These are phyloP conservation scores for Hypoxylon rubiginosum DNA, from an alignment of 2,329 filamentous ascomycete species.

Conservation along the genomic window DNA sequence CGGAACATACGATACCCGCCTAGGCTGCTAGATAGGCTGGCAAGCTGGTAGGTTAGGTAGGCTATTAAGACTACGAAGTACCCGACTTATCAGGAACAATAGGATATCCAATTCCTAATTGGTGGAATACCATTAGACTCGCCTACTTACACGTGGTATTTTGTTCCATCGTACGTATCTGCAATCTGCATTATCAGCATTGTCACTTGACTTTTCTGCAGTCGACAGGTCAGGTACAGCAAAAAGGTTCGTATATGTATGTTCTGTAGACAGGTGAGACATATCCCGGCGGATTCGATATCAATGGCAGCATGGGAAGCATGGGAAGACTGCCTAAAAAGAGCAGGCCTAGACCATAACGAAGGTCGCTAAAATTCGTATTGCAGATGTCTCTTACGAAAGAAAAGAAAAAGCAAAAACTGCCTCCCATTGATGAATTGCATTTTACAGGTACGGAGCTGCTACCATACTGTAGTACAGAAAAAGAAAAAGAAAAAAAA, in stretches of 20 bases:
- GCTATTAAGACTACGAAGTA: no score
- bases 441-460: slow-evolving; percentile 4
- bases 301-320: no score
- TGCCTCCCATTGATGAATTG: slow-evolving; percentile 17
- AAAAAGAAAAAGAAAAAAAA: neutral
- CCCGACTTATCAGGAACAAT: neutral
- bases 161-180: neutral
- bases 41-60: neutral
- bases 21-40: neutral
- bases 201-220: no score
- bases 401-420: neutral
- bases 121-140: neutral
- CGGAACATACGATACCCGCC: neutral
- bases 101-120: neutral
- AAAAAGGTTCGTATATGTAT: neutral
- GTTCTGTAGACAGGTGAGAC: neutral
- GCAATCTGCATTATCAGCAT: neutral
- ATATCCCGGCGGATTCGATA: neutral
- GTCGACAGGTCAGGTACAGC: no score
- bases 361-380: slow-evolving; percentile 19
- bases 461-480: no score
- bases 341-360: neutral
- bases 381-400: neutral
- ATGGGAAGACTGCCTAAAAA: neutral
- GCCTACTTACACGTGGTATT: neutral